Evolutionary conservation across 305 asterid genomes (phyloP), one percentile per base, ranked within the genome.

Genomic region (Ilex paraguariensis): DNA sequence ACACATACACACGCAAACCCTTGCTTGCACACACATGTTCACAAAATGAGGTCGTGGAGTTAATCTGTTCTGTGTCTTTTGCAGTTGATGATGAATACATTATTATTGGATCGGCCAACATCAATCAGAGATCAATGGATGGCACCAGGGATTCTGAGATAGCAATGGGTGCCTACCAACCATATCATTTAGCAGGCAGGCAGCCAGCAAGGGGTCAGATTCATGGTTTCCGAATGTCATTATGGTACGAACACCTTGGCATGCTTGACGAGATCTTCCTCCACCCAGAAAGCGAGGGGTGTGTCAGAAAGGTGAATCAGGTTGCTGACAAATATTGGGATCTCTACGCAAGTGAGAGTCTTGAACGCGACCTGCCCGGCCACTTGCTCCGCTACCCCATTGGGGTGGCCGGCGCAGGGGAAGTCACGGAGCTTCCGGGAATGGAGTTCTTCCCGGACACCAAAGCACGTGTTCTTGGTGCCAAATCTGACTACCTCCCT

Each of bases 81-180:
- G 80, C 85, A 91, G 98, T 91, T 75, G 98, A 91, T 56, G 96
- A 91, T 13, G 98, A 88, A 66, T 91, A 86, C 83, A 88, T 91
- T 13, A 91, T 91, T 64, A 68, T 91, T 31, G 98, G 96, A 73
- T 91, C 98, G 8, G 98, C 98, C 66, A 91, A 91, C 73, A 91
- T 91, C 75, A 88, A 91, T 82, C 98, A 91, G 70, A 77, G 98
- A 71, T 91, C 98, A 11, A 88, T 91, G 96, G 96, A 91, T 28
- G 98, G 98, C 1, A 78, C 95, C 11, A 77, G 98, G 59, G 98
- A 91, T 66, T 83, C 98, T 0, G 98, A 91, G 83, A 88, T 91
- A 39, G 96, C 96, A 14, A 91, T 88, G 88, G 98, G 96, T 5
- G 96, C 94, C 9, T 91, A 84, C 77, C 98, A 91, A 57, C 96